These are phyloP conservation scores for Diaporthe ampelina DNA, from an alignment of 2,329 filamentous ascomycete species.

Conservation along the genomic window DNA sequence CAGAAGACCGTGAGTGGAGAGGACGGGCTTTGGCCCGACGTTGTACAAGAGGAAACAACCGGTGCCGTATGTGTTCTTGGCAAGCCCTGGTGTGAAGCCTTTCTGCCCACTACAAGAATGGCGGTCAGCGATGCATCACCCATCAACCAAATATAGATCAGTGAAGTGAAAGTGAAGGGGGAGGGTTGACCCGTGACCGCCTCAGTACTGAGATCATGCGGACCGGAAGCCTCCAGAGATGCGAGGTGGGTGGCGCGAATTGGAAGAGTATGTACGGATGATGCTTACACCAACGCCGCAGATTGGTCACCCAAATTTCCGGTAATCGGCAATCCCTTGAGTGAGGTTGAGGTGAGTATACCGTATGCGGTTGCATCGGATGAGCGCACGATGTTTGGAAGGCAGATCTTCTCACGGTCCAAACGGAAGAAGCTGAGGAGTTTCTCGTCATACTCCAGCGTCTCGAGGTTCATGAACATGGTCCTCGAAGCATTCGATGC, in stretches of 20 bases:
- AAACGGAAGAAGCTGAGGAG: slow-evolving; percentile 86
- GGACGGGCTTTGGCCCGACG: slow-evolving; percentile 85
- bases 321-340: slow-evolving; percentile 80
- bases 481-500: slow-evolving; percentile 90
- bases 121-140: background rate
- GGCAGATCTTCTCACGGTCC: slow-evolving; percentile 73
- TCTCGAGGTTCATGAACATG: slow-evolving; percentile 94
- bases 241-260: too few species aligned
- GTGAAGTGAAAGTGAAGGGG: too few species aligned
- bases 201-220: background rate
- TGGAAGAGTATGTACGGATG: rapidly evolving
- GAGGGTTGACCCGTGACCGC: too few species aligned
- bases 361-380: slow-evolving; percentile 83
- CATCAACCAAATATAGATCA: too few species aligned
- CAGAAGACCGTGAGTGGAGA: slow-evolving; percentile 85
- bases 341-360: slow-evolving; percentile 71
- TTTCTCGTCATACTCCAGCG: slow-evolving; percentile 82
- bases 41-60: slow-evolving; percentile 93
- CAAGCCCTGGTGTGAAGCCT: slow-evolving; percentile 84
- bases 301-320: slow-evolving; percentile 91
- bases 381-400: slow-evolving; percentile 87
- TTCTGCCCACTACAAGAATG: slow-evolving; percentile 71
- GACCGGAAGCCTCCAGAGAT: background rate
- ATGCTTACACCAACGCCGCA: slow-evolving; percentile 75
- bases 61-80: slow-evolving; percentile 93